Base-by-base conservation (phyloP, 176 grass and related monocot genomes). In the Panicum miliaceum region DNA sequence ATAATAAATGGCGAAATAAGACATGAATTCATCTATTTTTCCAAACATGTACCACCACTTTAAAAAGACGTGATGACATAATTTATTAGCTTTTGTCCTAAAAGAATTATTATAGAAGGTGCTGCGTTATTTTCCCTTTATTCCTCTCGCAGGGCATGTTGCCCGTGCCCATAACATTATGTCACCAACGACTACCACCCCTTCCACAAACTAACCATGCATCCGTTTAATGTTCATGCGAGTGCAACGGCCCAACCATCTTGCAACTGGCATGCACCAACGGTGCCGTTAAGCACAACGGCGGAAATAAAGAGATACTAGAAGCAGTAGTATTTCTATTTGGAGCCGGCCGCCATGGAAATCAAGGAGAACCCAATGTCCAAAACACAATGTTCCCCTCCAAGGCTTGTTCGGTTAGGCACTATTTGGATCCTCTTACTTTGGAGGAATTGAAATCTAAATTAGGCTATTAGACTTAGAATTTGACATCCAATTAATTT, bases 121-220 rank as follows among this genome's bases (percentile, higher is more conserved):
- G 8, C 11, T 10, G 59, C 59, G 25, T 18, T 32, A 66, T 16
- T 65, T 23, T 4, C 29, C 22, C 15, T 32, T 61, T 68, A 68
- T 68, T 68, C 20, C 41, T n/a, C 18, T n/a, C 15, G 25, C 22
- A 38, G 42, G 64, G 65, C 77, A 86, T 81, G 57, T 57, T 58
- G 76, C 37, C 64, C 71, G 60, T 43, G 73, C 56, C 36, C 80
- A 72, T 72, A 35, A 52, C 42, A 77, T 64, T 50, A 71, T 53
- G 70, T 23, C 56, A 54, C 72, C 73, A 70, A 71, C 81, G 53
- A 67, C 81, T 57, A 73, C 68, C 68, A 18, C 60, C 68, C 68
- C 29, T 66, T 56, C 15, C 37, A 40, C 25, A 47, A 56, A 79
- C 14, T 35, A 53, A 54, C 64, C 36, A 41, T 43, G 7, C 22